A percentile compares a stretch with the other conserved stretches of the same genome.
These are phyloP conservation scores for Lactarius vividus DNA, from an alignment of 768 basidiomycete genomes.

Conservation along the genomic window DNA sequence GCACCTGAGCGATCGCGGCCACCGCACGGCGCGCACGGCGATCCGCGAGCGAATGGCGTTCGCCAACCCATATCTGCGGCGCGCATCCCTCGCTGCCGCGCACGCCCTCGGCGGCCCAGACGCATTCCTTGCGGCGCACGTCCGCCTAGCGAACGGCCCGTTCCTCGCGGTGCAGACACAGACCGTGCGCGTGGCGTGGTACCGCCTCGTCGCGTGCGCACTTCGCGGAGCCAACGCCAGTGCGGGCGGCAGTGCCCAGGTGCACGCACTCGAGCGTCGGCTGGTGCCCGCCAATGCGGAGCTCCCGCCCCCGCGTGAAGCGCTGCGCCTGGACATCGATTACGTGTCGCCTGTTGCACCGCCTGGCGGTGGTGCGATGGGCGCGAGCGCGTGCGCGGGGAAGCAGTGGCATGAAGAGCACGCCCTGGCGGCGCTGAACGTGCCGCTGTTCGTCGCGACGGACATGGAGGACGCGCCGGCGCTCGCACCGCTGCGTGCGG, in stretches of 20 bases:
- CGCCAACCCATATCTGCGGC: slow-evolving; percentile 46
- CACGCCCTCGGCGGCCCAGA: slow-evolving; percentile 39
- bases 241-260: background rate
- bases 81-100: slow-evolving; percentile 41
- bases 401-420: slow-evolving; percentile 35
- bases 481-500: slow-evolving; percentile 45
- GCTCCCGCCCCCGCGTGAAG: slow-evolving; percentile 29
- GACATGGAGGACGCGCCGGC: slow-evolving; percentile 44
- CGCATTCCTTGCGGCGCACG: slow-evolving; percentile 59
- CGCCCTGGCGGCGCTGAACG: slow-evolving; percentile 45
- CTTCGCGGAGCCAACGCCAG: slow-evolving; percentile 35
- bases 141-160: slow-evolving; percentile 66
- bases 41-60: slow-evolving; percentile 60
- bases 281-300: slow-evolving; percentile 21
- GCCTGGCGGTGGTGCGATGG: slow-evolving; percentile 20
- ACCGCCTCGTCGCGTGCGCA: slow-evolving; percentile 49
- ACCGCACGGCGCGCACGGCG: slow-evolving; percentile 43
- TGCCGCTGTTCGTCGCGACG: slow-evolving; percentile 65
- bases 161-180: slow-evolving; percentile 45
- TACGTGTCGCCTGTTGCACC: slow-evolving; percentile 29
- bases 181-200: slow-evolving; percentile 54
- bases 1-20: slow-evolving; percentile 42
- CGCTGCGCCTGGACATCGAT: slow-evolving; percentile 19
- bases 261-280: slow-evolving; percentile 15
- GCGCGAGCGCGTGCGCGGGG: slow-evolving; percentile 39